Evolutionary conservation across 2,329 filamentous ascomycete species (phyloP).

Genomic region (Diaporthe ampelina): DNA sequence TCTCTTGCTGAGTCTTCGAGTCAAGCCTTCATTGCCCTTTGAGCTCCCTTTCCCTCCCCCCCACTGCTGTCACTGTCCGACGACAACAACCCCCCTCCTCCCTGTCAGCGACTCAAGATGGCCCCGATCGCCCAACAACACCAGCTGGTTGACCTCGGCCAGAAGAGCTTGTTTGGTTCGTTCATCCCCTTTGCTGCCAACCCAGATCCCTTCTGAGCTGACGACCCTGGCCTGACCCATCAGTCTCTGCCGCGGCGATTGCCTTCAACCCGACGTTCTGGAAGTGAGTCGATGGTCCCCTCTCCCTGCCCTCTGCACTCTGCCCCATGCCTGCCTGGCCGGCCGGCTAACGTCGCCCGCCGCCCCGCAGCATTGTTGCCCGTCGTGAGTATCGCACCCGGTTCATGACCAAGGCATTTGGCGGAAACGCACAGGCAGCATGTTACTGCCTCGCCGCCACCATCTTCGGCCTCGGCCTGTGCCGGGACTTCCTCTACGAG

Average conservation of each 20-base stretch:
- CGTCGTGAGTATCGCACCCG: constrained; percentile 86
- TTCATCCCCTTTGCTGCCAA: constrained; percentile 39
- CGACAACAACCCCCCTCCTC: background rate
- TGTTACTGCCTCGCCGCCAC: constrained; percentile 91
- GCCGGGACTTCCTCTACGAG: constrained; percentile 92
- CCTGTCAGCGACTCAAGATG: constrained; percentile 35
- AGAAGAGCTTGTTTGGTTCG: constrained; percentile 77
- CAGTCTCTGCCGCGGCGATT: constrained; percentile 86
- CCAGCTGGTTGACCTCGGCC: constrained; percentile 73
- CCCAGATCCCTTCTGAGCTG: constrained; percentile 42
- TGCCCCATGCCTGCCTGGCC: background rate
- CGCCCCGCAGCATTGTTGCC: constrained; percentile 53
- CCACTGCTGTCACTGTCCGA: background rate
- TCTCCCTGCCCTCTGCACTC: too few species aligned
- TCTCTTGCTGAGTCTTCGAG: background rate
- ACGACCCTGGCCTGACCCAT: constrained; percentile 34
- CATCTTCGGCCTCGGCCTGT: constrained; percentile 92
- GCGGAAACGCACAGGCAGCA: constrained; percentile 80
- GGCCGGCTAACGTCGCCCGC: background rate
- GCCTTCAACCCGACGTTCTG: constrained; percentile 99
- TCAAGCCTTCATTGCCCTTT: background rate
- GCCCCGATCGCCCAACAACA: constrained; percentile 34
- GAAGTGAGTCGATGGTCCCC: constrained; percentile 78
- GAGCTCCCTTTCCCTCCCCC: too few species aligned
- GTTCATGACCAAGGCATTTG: constrained; percentile 87